phyloP scores from a whole-genome alignment of 2,329 filamentous ascomycete species.

The Pseudogymnoascus sp. region DNA sequence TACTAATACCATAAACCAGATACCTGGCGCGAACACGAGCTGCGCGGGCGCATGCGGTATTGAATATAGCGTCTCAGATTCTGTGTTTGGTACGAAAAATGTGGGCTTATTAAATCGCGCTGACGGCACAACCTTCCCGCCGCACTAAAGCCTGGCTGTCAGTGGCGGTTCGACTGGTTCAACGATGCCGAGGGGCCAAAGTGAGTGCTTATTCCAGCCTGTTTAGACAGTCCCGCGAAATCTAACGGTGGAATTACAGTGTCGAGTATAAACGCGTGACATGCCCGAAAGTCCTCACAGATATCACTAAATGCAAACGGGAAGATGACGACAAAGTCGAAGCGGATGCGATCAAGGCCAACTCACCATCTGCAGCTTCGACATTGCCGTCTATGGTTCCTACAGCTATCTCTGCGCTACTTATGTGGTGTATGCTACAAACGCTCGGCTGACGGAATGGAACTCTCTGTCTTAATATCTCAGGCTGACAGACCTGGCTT shows the following conservation, averaged over 20 bases:
- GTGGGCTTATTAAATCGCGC: background rate
- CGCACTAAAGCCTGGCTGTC: background rate
- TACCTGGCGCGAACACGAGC: background rate
- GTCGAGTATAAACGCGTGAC: conserved; percentile 1
- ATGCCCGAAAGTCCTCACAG: background rate
- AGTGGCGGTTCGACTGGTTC: conserved; percentile 9
- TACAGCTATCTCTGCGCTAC: background rate
- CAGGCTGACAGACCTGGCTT: conserved; percentile 1
- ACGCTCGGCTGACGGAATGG: background rate
- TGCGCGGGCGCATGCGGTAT: background rate
- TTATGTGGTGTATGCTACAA: background rate
- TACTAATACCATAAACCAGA: background rate
- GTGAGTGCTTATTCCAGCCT: background rate
- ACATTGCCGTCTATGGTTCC: background rate
- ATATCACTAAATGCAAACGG: background rate
- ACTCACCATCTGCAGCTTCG: background rate
- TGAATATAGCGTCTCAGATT: background rate
- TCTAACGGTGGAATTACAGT: background rate
- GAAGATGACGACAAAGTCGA: conserved; percentile 12
- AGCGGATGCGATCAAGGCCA: background rate
- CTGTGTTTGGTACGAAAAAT: background rate
- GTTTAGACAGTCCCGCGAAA: background rate
- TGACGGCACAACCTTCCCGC: background rate
- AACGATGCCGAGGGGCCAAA: background rate
- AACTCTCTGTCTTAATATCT: conserved; percentile 4